These are phyloP conservation scores for Nitzschia putrida DNA, from an alignment of 108 stramenopile genomes.

Conservation along the genomic window DNA sequence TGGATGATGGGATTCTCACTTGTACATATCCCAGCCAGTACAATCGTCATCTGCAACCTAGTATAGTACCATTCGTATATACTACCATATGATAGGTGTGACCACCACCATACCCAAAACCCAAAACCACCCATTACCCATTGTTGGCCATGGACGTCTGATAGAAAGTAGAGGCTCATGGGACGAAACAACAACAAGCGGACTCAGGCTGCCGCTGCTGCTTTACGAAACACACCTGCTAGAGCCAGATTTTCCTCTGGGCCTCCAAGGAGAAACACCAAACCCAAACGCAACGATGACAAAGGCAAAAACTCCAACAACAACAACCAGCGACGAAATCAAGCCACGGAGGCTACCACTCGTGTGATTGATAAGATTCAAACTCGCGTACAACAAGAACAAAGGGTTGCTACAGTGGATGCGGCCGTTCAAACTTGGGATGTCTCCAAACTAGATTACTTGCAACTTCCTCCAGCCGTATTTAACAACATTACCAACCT, in stretches of 20 bases:
- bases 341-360: conserved; percentile 24
- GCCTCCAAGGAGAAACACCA: conserved; percentile 46
- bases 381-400: conserved; percentile 22
- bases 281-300: conserved; percentile 6
- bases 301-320: conserved; percentile 10
- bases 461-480: conserved; percentile 53
- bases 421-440: conserved; percentile 53
- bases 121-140: too few relatives aligned
- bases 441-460: conserved; percentile 57
- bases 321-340: not conserved
- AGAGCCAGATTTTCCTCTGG: conserved; percentile 67
- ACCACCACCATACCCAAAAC: too few relatives aligned
- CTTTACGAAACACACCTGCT: conserved; percentile 52
- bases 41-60: too few relatives aligned
- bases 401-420: conserved; percentile 19
- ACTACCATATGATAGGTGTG: too few relatives aligned
- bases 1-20: too few relatives aligned
- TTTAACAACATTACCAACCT: conserved; percentile 46
- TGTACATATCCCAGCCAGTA: too few relatives aligned
- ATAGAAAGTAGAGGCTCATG: conserved; percentile 15
- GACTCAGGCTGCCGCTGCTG: conserved; percentile 60
- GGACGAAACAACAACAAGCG: conserved; percentile 64
- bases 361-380: conserved; percentile 57
- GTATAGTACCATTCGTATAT: too few relatives aligned
- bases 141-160: too few relatives aligned